These are phyloP conservation scores for Paramecium caudatum DNA, from an alignment of 73 alveolate genomes.

Conservation along the genomic window DNA sequence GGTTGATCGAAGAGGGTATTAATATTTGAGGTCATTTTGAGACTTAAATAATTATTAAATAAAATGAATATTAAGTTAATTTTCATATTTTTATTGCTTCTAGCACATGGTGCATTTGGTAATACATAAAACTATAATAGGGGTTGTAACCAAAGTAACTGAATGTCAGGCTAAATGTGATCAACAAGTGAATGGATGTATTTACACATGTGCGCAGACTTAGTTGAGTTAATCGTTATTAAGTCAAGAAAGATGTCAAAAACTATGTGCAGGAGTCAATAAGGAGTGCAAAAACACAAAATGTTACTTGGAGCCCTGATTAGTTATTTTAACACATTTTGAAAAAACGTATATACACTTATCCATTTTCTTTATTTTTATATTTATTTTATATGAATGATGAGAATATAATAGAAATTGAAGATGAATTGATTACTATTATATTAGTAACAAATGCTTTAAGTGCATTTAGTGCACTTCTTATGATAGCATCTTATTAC, in stretches of 20 bases:
- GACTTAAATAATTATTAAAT: conserved; percentile 44
- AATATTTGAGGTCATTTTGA: conserved; percentile 51
- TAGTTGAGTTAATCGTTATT: conserved; percentile 26
- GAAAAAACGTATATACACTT: conserved; percentile 19
- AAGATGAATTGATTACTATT: not conserved
- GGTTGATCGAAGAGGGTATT: conserved; percentile 41
- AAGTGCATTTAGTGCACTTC: conserved; percentile 2
- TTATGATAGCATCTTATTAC: not conserved
- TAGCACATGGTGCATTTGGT: conserved; percentile 33
- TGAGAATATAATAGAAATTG: not conserved
- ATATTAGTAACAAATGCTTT: not conserved
- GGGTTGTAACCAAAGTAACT: conserved; percentile 24
- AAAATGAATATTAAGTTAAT: conserved; percentile 47
- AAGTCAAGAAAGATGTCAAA: conserved; percentile 23
- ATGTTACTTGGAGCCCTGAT: conserved; percentile 47
- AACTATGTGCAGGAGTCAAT: conserved; percentile 48
- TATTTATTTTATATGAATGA: not conserved
- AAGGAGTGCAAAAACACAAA: conserved; percentile 53
- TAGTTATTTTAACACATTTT: conserved; percentile 12
- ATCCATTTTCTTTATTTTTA: conserved; percentile 2
- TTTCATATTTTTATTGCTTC: conserved; percentile 40
- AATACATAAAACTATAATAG: not conserved
- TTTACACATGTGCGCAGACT: conserved; percentile 33
- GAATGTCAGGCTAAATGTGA: conserved; percentile 32
- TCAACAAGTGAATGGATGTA: conserved; percentile 38